A percentile compares a stretch with the other conserved stretches of the same genome.
phyloP scores from a whole-genome alignment of 164 flowering plant species.

The Annona cherimola region DNA sequence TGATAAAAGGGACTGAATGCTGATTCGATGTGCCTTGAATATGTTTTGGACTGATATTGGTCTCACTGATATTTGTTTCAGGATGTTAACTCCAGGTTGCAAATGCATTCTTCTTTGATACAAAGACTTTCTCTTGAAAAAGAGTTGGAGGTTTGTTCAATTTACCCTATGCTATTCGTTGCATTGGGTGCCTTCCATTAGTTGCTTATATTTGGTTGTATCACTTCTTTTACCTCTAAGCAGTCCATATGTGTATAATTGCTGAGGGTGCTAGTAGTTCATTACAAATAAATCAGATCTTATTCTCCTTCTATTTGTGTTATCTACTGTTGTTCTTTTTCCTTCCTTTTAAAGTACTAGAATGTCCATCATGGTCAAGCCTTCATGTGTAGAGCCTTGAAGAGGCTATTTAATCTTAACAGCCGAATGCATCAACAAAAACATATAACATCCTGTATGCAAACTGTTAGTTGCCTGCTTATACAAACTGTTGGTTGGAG shows the following conservation, averaged over 20 bases:
- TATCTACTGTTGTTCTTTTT: neutral
- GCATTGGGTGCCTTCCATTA: neutral
- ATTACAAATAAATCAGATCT: too few species aligned
- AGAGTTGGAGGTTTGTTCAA: slow-evolving; percentile 60
- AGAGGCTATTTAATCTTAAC: neutral
- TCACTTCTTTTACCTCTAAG: neutral
- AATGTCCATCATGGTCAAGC: neutral
- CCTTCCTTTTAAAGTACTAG: neutral
- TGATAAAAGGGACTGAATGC: neutral
- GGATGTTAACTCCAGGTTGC: slow-evolving; percentile 48
- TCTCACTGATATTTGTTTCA: slow-evolving; percentile 13
- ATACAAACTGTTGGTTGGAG: neutral
- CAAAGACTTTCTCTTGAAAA: slow-evolving; percentile 58
- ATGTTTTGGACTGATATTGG: neutral
- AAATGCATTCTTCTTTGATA: slow-evolving; percentile 75
- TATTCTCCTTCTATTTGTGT: too few species aligned
- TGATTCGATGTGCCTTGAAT: neutral
- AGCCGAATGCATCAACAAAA: neutral
- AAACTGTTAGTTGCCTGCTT: neutral
- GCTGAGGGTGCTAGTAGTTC: too few species aligned
- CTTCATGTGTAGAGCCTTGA: neutral
- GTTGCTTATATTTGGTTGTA: neutral
- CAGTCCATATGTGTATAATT: too few species aligned
- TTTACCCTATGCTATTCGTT: neutral
- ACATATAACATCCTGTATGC: too few species aligned